phyloP scores from a whole-genome alignment of 2,329 filamentous ascomycete species.

The Xylaria arbuscula region DNA sequence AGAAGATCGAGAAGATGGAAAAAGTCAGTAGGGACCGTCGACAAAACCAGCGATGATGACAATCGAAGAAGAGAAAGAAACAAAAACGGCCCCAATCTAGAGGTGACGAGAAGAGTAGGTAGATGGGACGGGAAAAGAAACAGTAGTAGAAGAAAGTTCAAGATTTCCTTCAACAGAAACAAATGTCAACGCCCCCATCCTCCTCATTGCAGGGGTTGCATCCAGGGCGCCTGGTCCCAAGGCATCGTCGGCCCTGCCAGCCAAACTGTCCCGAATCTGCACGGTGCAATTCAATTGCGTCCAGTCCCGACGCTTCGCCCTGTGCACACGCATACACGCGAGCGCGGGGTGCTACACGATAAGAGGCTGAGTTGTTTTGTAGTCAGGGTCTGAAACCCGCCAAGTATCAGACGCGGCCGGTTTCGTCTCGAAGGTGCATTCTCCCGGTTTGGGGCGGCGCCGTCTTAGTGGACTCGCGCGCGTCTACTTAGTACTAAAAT shows the following conservation, averaged over 20 bases:
- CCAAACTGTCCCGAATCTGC: neutral
- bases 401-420: slow-evolving; percentile 26
- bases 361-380: slow-evolving; percentile 58
- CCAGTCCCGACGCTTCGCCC: slow-evolving; percentile 18
- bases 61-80: slow-evolving; percentile 32
- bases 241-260: neutral
- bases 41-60: slow-evolving; percentile 30
- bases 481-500: slow-evolving; percentile 16
- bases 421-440: slow-evolving; percentile 29
- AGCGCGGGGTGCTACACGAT: slow-evolving; percentile 54
- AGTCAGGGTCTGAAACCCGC: slow-evolving; percentile 27
- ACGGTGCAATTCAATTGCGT: neutral
- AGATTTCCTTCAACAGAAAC: slow-evolving; percentile 23
- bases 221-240: no score
- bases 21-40: slow-evolving; percentile 34
- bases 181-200: slow-evolving; percentile 21
- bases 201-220: neutral
- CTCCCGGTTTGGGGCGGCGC: slow-evolving; percentile 18
- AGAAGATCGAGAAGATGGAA: slow-evolving; percentile 30
- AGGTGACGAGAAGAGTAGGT: slow-evolving; percentile 40
- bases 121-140: slow-evolving; percentile 25
- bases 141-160: slow-evolving; percentile 21
- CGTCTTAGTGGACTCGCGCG: slow-evolving; percentile 3
- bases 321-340: slow-evolving; percentile 1
- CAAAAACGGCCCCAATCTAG: slow-evolving; percentile 43